Percentiles rank a stretch among this genome's conserved stretches.
Conservation (phyloP, 345 rosid species). For the Carallia pectinifolia region DNA sequence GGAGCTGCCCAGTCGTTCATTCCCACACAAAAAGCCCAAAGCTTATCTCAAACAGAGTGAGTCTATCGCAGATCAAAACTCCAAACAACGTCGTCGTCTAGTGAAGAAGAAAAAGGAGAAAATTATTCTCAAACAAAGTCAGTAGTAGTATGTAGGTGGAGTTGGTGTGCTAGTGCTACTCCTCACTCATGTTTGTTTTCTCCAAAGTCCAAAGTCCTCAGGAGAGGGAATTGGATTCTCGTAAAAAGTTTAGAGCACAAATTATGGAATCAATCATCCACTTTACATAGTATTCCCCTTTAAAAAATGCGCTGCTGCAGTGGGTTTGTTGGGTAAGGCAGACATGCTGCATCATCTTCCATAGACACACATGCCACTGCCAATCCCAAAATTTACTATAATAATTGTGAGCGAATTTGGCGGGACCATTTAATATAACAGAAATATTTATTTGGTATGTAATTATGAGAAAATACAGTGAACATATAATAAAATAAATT, state of each 20-base stretch:
- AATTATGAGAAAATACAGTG: too few species aligned
- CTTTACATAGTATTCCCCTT: background rate
- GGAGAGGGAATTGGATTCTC: constrained; percentile 26
- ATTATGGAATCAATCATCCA: background rate
- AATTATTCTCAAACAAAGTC: too few species aligned
- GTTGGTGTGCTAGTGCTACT: too few species aligned
- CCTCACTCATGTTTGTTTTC: too few species aligned
- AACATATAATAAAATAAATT: too few species aligned
- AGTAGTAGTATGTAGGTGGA: too few species aligned
- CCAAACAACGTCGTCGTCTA: background rate
- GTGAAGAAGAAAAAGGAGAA: constrained; percentile 6
- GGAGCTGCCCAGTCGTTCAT: constrained; percentile 96
- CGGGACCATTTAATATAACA: background rate
- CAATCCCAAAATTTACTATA: background rate
- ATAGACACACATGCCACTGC: background rate
- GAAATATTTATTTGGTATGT: too few species aligned
- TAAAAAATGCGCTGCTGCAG: background rate
- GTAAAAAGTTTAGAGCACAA: constrained; percentile 5
- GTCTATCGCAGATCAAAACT: too few species aligned
- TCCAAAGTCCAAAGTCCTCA: too few species aligned
- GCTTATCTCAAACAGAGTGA: too few species aligned
- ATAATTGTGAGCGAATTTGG: background rate
- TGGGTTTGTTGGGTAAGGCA: constrained; percentile 28
- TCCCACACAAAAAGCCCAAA: background rate
- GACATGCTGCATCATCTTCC: constrained; percentile 8